A percentile compares a stretch with the other conserved stretches of the same genome.
Conservation (phyloP, 768 basidiomycete species). For the Phallus indusiatus region DNA sequence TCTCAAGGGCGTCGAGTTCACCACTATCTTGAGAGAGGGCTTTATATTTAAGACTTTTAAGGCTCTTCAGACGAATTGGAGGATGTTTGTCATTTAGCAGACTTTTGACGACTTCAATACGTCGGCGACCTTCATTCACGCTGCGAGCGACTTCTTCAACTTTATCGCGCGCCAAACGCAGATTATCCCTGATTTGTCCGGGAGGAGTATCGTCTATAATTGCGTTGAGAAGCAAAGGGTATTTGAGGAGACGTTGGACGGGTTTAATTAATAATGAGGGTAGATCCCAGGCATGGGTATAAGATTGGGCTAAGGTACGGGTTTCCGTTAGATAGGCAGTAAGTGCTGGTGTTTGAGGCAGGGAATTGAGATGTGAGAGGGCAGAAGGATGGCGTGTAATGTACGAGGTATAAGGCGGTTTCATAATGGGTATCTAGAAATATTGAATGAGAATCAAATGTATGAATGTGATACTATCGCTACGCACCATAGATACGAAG, state of each 20-base stretch:
- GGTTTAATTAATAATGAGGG: constrained; percentile 94
- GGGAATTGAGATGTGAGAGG: constrained; percentile 50
- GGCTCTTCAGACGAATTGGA: constrained; percentile 6
- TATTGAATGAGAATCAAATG: background rate
- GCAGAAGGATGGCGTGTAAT: constrained; percentile 74
- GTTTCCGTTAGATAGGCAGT: constrained; percentile 59
- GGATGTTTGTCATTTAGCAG: constrained; percentile 35
- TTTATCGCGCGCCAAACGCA: constrained; percentile 41
- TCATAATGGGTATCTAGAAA: constrained; percentile 55
- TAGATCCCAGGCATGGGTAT: constrained; percentile 89
- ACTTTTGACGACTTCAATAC: constrained; percentile 72
- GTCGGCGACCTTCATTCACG: constrained; percentile 69
- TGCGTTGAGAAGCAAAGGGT: constrained; percentile 72
- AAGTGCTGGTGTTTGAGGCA: constrained; percentile 47
- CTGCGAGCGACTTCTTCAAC: constrained; percentile 68
- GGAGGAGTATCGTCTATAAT: constrained; percentile 64
- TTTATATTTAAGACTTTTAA: constrained; percentile 1
- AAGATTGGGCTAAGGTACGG: constrained; percentile 51
- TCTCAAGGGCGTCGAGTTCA: constrained; percentile 2
- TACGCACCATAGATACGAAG: constrained; percentile 61
- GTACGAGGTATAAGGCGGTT: constrained; percentile 67
- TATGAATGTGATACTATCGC: background rate
- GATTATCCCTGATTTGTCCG: constrained; percentile 56
- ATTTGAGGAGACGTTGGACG: constrained; percentile 92
- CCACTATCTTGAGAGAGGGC: constrained; percentile 1